These are phyloP conservation scores for Torrubiellomyces zombiae DNA, from an alignment of 2,329 filamentous ascomycete species.

Conservation along the genomic window DNA sequence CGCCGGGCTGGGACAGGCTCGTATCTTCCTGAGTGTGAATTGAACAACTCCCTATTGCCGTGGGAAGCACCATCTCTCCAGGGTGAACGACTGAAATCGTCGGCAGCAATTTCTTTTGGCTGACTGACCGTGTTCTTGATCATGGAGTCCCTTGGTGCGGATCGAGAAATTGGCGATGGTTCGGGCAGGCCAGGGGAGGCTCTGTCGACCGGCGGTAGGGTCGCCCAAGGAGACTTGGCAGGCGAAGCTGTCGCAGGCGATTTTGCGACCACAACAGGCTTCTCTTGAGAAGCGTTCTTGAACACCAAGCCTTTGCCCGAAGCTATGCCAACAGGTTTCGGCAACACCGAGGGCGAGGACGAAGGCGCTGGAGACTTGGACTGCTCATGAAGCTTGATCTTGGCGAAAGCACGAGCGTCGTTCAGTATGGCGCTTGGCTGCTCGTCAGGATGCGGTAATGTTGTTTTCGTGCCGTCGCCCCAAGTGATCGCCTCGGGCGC, in stretches of 20 bases:
- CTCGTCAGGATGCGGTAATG: slow-evolving; percentile 47
- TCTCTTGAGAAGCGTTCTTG: slow-evolving; percentile 48
- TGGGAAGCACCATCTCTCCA: slow-evolving; percentile 56
- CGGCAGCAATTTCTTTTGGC: slow-evolving; percentile 72
- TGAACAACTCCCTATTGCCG: slow-evolving; percentile 65
- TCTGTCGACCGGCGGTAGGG: slow-evolving; percentile 71
- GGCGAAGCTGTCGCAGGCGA: slow-evolving; percentile 50
- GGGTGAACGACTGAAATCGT: slow-evolving; percentile 74
- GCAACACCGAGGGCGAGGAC: slow-evolving; percentile 19
- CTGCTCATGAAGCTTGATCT: slow-evolving; percentile 19
- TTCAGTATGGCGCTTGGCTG: slow-evolving; percentile 13
- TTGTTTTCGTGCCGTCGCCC: slow-evolving; percentile 77
- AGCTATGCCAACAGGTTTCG: slow-evolving; percentile 28
- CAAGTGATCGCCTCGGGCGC: slow-evolving; percentile 72
- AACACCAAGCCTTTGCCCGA: slow-evolving; percentile 46
- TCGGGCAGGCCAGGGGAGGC: slow-evolving; percentile 54
- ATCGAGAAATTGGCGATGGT: slow-evolving; percentile 25
- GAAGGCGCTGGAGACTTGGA: slow-evolving; percentile 26
- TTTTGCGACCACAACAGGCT: slow-evolving; percentile 57
- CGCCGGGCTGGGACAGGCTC: slow-evolving; percentile 75
- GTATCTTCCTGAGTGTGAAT: slow-evolving; percentile 87
- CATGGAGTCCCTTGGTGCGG: slow-evolving; percentile 36
- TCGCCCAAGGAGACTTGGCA: slow-evolving; percentile 81
- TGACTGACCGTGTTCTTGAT: slow-evolving; percentile 36
- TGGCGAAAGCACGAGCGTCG: slow-evolving; percentile 9